These are phyloP conservation scores for Hibiscus syriacus DNA, from an alignment of 345 rosid genomes.

Conservation along the genomic window DNA sequence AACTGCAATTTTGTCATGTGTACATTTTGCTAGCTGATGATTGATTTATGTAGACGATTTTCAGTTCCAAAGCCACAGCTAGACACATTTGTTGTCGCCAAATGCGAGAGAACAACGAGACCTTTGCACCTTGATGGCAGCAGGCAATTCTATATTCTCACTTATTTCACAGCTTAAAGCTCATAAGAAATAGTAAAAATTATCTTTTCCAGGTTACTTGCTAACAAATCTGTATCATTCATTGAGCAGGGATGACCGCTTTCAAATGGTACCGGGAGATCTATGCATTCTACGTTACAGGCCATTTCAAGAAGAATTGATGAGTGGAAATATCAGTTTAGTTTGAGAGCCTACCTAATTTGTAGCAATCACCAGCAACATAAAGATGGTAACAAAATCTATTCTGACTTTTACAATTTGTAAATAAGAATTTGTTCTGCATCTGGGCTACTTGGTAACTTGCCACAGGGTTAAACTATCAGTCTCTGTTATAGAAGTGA, in stretches of 20 bases:
- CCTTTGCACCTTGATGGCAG: slow-evolving; percentile 10
- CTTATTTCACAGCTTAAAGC: neutral
- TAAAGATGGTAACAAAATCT: no score
- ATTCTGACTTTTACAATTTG: no score
- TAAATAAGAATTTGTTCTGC: no score
- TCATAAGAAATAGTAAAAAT: neutral
- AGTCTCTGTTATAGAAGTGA: no score
- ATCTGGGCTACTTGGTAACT: no score
- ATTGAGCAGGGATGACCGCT: slow-evolving; percentile 13
- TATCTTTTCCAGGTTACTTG: neutral
- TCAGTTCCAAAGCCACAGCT: slow-evolving; percentile 18
- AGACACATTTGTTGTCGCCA: slow-evolving; percentile 15
- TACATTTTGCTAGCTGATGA: neutral
- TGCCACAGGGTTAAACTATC: no score
- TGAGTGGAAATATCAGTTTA: slow-evolving; percentile 9
- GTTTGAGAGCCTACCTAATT: slow-evolving; percentile 1
- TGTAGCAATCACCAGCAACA: no score
- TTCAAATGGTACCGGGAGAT: slow-evolving; percentile 15
- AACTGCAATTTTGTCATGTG: no score
- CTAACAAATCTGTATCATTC: neutral
- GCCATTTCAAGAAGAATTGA: slow-evolving; percentile 15
- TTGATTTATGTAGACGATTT: neutral
- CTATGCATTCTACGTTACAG: slow-evolving; percentile 16
- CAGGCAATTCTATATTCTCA: slow-evolving; percentile 5
- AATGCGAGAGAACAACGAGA: slow-evolving; percentile 6